A percentile compares a stretch with the other conserved stretches of the same genome.
phyloP scores from a whole-genome alignment of 495 filamentous ascomycete species.

The Penicillium alfredii region DNA sequence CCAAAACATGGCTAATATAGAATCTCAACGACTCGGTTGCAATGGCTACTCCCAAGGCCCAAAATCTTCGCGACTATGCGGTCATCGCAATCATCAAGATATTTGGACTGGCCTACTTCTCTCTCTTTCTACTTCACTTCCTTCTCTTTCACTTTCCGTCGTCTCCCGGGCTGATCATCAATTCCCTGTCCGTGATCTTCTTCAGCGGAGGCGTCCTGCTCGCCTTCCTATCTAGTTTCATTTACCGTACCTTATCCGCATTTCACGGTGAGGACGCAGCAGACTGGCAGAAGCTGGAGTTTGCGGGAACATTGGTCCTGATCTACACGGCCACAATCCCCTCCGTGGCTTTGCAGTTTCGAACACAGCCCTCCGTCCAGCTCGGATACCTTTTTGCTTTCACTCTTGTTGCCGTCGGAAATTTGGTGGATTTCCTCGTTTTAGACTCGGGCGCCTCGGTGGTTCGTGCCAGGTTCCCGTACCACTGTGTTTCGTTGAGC shows the following conservation, averaged over 20 bases:
- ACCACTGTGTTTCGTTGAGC: constrained; percentile 3
- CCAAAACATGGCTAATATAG: no score
- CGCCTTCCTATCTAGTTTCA: constrained; percentile 1
- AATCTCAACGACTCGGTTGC: neutral
- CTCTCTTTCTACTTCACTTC: constrained; percentile 7
- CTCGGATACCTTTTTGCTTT: constrained; percentile 4
- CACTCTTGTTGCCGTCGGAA: constrained; percentile 1
- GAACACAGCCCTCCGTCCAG: constrained; percentile 2
- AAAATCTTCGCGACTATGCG: constrained; percentile 6
- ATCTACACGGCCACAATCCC: constrained; percentile 3
- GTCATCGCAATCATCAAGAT: constrained; percentile 1
- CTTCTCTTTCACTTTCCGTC: constrained; percentile 10
- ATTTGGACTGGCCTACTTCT: constrained; percentile 12
- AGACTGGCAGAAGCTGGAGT: constrained; percentile 5
- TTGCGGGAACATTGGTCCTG: constrained; percentile 1
- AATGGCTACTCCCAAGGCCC: constrained; percentile 1
- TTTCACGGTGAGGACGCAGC: constrained; percentile 1
- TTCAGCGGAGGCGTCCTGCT: constrained; percentile 5
- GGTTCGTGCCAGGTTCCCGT: constrained; percentile 1
- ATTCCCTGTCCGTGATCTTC: constrained; percentile 4
- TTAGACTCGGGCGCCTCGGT: neutral
- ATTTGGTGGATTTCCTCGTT: constrained; percentile 3
- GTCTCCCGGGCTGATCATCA: constrained; percentile 3
- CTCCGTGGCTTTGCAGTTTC: constrained; percentile 1
- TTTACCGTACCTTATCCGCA: constrained; percentile 1